Base-by-base conservation (phyloP, 2,329 filamentous ascomycete genomes). In the Cytospora piceicola region DNA sequence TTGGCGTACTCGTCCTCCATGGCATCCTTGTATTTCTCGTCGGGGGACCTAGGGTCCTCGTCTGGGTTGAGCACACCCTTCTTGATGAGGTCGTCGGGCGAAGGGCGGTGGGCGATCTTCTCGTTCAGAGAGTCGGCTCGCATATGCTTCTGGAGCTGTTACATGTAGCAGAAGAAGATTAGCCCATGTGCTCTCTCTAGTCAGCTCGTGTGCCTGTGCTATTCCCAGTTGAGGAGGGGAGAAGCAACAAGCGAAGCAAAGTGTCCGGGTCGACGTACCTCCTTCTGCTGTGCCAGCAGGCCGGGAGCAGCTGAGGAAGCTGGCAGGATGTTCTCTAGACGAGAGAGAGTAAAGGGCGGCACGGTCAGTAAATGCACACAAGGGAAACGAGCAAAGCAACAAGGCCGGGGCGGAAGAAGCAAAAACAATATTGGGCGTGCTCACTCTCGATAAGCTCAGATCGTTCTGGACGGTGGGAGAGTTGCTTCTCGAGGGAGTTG, bases 61-160 rank as follows among this genome's bases (percentile, higher is more conserved):
- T 86, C 87, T 22, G 67, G 61, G 30, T 51, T 52, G 69, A 97
- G 79, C 63, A 97, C 92, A 6, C 93, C 93, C 71, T 91, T 88
- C 73, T 90, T 88, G 65, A 97, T 83, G 69, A 97, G 81, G 59
- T 90, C 84, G 70, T 93, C 91, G 14, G 91, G 90, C 42, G 86
- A 83, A 1, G 94, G 94, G 24, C 94, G 85, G 72, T 90, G 85
- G 73, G 90, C 86, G 69, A 97, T 88, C 77, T 94, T 94, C 74
- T 96, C 93, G 77, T 96, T 95, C 68, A 97, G 83, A 63, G 85
- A 90, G 77, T 97, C 92, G 67, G 88, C 90, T 17, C 90, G 87
- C 93, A 97, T 97, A 77, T 93, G 90, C 76, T 89, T 93, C 77
- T 93, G 88, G 52, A 97, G 88, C 81, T 85, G 66, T 54, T 57